These are phyloP conservation scores for Botrytis tulipae DNA, from an alignment of 2,329 filamentous ascomycete genomes.

Conservation along the genomic window DNA sequence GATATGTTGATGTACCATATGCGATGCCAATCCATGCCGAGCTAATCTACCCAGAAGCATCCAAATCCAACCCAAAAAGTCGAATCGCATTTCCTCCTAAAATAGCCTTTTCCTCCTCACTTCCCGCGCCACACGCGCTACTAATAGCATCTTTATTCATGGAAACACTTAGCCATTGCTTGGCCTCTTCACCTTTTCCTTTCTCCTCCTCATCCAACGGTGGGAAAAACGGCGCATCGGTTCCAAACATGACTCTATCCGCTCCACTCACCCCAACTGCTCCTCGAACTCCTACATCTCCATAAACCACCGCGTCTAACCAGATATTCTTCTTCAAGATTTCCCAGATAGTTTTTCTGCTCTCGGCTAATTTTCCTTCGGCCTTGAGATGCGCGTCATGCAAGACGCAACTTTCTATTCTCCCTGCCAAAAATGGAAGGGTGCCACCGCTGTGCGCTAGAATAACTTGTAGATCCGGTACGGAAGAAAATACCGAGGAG, in stretches of 20 bases:
- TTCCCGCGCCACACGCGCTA: slow-evolving; percentile 48
- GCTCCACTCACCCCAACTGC: slow-evolving; percentile 66
- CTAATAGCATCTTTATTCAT: slow-evolving; percentile 57
- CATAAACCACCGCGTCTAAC: slow-evolving; percentile 84
- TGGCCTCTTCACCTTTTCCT: slow-evolving; percentile 43
- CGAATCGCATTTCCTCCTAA: slow-evolving; percentile 60
- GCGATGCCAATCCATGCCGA: background rate
- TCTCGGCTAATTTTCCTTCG: slow-evolving; percentile 53
- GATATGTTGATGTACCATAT: background rate
- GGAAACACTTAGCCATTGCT: slow-evolving; percentile 68
- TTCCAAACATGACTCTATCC: slow-evolving; percentile 76
- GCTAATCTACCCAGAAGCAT: background rate
- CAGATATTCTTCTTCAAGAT: slow-evolving; percentile 74
- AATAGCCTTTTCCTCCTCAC: slow-evolving; percentile 49
- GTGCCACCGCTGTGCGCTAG: slow-evolving; percentile 88
- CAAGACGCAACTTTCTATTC: slow-evolving; percentile 82
- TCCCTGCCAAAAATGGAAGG: slow-evolving; percentile 80
- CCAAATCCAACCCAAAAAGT: slow-evolving; percentile 43
- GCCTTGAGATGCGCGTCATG: slow-evolving; percentile 76
- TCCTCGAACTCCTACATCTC: slow-evolving; percentile 68
- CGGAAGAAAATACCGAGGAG: slow-evolving; percentile 79
- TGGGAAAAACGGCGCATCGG: slow-evolving; percentile 84
- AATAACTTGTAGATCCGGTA: slow-evolving; percentile 67
- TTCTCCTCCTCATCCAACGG: slow-evolving; percentile 59
- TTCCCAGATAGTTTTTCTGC: slow-evolving; percentile 59